Conservation (phyloP, 1,284 basidiomycete species). For the Cutaneotrichosporon mucoides region DNA sequence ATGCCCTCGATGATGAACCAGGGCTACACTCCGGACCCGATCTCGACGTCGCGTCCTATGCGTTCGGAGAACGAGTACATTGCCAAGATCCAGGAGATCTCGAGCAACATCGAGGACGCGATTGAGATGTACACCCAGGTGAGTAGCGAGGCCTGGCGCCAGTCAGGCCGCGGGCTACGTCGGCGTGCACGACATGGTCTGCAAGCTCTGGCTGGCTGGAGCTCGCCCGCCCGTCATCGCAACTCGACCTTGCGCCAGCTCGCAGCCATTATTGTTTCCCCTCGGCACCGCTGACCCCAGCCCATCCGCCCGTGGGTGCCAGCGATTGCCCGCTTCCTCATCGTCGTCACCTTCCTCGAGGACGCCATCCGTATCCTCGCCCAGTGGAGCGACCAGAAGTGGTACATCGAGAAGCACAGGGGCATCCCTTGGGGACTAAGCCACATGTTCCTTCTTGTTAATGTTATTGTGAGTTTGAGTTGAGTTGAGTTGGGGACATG, state of each 20-base stretch:
- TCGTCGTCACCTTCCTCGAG: constrained; percentile 97
- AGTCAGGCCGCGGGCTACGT: too few species aligned
- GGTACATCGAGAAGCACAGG: constrained; percentile 94
- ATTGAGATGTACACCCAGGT: constrained; percentile 84
- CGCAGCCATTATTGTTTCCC: too few species aligned
- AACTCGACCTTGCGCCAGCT: too few species aligned
- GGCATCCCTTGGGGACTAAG: constrained; percentile 92
- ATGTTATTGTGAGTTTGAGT: constrained; percentile 72
- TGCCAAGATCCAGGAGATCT: constrained; percentile 73
- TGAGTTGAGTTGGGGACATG: too few species aligned
- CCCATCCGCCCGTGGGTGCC: constrained; percentile 93
- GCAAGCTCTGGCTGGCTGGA: too few species aligned
- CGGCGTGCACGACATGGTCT: too few species aligned
- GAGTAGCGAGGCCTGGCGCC: constrained; percentile 8
- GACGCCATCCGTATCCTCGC: constrained; percentile 86
- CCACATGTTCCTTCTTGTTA: constrained; percentile 85
- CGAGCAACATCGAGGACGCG: constrained; percentile 81
- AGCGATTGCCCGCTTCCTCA: constrained; percentile 90
- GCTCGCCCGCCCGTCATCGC: too few species aligned
- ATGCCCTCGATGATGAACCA: constrained; percentile 20
- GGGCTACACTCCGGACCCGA: constrained; percentile 45
- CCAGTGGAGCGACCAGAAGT: constrained; percentile 94
- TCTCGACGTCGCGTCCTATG: constrained; percentile 16
- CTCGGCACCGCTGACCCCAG: constrained; percentile 13
- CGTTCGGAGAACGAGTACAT: constrained; percentile 64